Evolutionary conservation across 2,329 filamentous ascomycete genomes (phyloP).

Genomic region (Albophoma yamanashiensis): DNA sequence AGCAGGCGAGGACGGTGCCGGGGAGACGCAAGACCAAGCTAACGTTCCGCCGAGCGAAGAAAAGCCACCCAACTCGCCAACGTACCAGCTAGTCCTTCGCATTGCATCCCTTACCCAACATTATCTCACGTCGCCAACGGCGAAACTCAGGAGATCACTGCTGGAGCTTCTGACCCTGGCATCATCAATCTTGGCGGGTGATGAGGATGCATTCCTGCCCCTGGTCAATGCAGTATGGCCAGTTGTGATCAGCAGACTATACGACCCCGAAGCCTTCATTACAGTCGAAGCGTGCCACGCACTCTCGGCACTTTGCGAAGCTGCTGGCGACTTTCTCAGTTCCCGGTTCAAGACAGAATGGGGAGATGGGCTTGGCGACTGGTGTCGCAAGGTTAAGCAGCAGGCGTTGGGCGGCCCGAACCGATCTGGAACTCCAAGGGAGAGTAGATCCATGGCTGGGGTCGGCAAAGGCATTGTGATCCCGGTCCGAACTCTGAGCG

Average conservation of each 20-base stretch:
- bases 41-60: constrained; percentile 28
- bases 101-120: constrained; percentile 81
- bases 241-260: constrained; percentile 57
- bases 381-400: constrained; percentile 32
- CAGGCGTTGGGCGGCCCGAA: constrained; percentile 19
- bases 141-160: constrained; percentile 66
- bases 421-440: constrained; percentile 1
- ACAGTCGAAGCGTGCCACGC: constrained; percentile 59
- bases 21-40: constrained; percentile 22
- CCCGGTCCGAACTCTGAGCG: constrained; percentile 16
- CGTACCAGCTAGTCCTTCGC: constrained; percentile 69
- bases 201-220: constrained; percentile 79
- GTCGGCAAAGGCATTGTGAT: constrained; percentile 16
- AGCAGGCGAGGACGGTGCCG: constrained; percentile 20
- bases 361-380: constrained; percentile 41
- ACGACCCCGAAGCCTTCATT: constrained; percentile 58
- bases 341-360: constrained; percentile 67
- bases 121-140: constrained; percentile 77
- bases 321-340: constrained; percentile 72
- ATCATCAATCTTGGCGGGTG: constrained; percentile 57
- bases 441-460: neutral
- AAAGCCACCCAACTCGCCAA: constrained; percentile 60
- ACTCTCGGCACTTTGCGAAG: constrained; percentile 55
- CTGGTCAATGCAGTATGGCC: constrained; percentile 89
- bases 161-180: constrained; percentile 67